A percentile compares a stretch with the other conserved stretches of the same genome.
Conservation (phyloP, 306 rosid species). For the Trifolium pratense region DNA sequence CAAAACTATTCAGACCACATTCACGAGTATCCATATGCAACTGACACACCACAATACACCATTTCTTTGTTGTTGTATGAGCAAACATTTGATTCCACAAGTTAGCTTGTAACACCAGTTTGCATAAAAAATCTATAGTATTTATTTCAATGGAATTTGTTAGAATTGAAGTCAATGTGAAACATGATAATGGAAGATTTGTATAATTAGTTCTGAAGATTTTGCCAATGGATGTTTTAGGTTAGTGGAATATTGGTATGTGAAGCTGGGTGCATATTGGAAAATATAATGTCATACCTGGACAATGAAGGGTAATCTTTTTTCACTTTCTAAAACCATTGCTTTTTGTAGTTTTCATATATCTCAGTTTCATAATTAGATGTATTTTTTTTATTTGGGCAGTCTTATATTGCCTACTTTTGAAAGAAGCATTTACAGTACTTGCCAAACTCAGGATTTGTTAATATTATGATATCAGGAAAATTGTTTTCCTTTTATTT, state of each 20-base stretch:
- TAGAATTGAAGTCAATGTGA: slow-evolving; percentile 19
- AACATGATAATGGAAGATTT: slow-evolving; percentile 14
- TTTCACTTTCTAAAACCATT: slow-evolving; percentile 29
- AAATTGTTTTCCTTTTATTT: slow-evolving; percentile 16
- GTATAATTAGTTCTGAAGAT: slow-evolving; percentile 38
- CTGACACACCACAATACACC: neutral
- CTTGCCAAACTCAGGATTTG: slow-evolving; percentile 3
- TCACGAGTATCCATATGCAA: neutral
- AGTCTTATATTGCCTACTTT: slow-evolving; percentile 10
- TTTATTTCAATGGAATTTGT: slow-evolving; percentile 7
- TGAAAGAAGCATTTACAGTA: slow-evolving; percentile 26
- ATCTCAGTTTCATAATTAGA: slow-evolving; percentile 26
- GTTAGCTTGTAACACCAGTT: slow-evolving; percentile 10
- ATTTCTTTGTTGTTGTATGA: neutral
- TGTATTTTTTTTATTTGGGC: neutral
- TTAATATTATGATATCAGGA: neutral
- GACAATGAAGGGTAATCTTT: slow-evolving; percentile 84
- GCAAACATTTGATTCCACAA: slow-evolving; percentile 20
- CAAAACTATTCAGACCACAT: neutral
- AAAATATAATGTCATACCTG: slow-evolving; percentile 79
- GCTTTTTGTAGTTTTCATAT: slow-evolving; percentile 5
- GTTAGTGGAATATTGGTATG: slow-evolving; percentile 95
- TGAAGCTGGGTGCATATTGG: slow-evolving; percentile 97
- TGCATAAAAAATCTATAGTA: slow-evolving; percentile 26
- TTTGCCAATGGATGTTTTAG: slow-evolving; percentile 56